These are phyloP conservation scores for Calocera viscosa DNA, from an alignment of 768 basidiomycete species.

Conservation along the genomic window DNA sequence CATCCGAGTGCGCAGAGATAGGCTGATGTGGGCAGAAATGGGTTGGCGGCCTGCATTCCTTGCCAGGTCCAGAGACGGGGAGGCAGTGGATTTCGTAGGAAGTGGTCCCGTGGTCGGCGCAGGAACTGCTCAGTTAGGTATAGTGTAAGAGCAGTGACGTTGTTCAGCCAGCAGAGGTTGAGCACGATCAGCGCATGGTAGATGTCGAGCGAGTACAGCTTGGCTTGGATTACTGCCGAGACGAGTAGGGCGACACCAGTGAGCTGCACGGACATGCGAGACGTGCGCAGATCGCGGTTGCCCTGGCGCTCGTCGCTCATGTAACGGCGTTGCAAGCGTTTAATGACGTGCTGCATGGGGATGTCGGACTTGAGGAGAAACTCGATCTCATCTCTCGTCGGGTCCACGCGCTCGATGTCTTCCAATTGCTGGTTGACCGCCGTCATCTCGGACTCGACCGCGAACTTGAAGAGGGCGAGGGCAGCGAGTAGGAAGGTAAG, in stretches of 20 bases:
- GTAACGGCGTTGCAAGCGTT: neutral
- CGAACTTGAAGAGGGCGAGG: neutral
- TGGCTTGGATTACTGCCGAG: conserved; percentile 16
- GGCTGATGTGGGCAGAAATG: neutral
- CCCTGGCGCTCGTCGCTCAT: neutral
- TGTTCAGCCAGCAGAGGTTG: conserved; percentile 19
- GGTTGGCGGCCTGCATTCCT: neutral
- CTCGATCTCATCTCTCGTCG: neutral
- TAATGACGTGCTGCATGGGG: neutral
- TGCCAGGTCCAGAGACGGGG: neutral
- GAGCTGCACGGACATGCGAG: neutral
- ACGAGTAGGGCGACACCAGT: conserved; percentile 13
- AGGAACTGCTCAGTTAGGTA: neutral
- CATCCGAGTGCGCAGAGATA: neutral
- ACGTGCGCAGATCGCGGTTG: neutral
- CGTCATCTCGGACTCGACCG: neutral
- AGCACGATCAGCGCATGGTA: conserved; percentile 18
- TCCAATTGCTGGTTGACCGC: neutral
- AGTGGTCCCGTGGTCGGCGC: neutral
- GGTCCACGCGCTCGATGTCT: neutral
- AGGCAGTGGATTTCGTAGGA: neutral
- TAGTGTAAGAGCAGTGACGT: conserved; percentile 13
- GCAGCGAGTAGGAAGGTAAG: conserved; percentile 16
- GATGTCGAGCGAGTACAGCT: conserved; percentile 11
- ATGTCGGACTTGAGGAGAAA: neutral